phyloP scores from a whole-genome alignment of 176 grass and related monocot genomes.

The Lolium multiflorum region DNA sequence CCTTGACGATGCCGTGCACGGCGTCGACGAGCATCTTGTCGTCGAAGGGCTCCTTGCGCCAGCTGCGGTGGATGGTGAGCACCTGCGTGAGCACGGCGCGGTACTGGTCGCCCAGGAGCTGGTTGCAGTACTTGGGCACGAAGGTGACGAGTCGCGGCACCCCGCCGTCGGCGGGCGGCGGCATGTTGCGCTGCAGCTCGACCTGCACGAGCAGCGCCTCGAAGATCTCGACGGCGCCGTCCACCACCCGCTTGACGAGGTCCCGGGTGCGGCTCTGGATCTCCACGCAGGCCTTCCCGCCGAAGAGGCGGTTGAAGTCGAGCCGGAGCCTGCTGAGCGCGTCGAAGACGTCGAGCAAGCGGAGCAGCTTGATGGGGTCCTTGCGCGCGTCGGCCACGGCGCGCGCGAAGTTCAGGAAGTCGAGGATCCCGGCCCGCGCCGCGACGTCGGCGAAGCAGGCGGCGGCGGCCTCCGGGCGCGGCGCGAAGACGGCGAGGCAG shows the following conservation, averaged over 20 bases:
- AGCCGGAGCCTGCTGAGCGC: conserved; percentile 64
- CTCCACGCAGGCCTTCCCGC: conserved; percentile 71
- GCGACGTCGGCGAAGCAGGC: conserved; percentile 73
- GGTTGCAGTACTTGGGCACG: conserved; percentile 75
- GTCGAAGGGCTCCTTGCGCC: conserved; percentile 67
- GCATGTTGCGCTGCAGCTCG: conserved; percentile 68
- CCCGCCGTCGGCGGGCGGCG: conserved; percentile 51
- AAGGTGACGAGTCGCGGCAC: conserved; percentile 73
- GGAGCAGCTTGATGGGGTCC: conserved; percentile 81
- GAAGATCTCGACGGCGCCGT: conserved; percentile 73
- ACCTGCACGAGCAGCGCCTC: conserved; percentile 76
- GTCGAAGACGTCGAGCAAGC: conserved; percentile 73
- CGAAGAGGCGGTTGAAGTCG: conserved; percentile 79
- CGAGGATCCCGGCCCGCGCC: conserved; percentile 61
- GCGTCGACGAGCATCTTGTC: conserved; percentile 65
- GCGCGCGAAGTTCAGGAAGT: conserved; percentile 65
- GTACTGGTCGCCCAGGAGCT: conserved; percentile 66
- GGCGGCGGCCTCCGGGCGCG: conserved; percentile 34
- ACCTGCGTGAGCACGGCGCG: conserved; percentile 62
- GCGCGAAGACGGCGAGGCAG: conserved; percentile 59
- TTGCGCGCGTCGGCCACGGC: conserved; percentile 65
- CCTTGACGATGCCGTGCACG: conserved; percentile 58
- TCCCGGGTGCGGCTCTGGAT: conserved; percentile 72
- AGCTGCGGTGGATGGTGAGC: conserved; percentile 78
- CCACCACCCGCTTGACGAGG: conserved; percentile 80